Conservation (phyloP, 1,284 basidiomycete species). For the Ustilago bromivora region DNA sequence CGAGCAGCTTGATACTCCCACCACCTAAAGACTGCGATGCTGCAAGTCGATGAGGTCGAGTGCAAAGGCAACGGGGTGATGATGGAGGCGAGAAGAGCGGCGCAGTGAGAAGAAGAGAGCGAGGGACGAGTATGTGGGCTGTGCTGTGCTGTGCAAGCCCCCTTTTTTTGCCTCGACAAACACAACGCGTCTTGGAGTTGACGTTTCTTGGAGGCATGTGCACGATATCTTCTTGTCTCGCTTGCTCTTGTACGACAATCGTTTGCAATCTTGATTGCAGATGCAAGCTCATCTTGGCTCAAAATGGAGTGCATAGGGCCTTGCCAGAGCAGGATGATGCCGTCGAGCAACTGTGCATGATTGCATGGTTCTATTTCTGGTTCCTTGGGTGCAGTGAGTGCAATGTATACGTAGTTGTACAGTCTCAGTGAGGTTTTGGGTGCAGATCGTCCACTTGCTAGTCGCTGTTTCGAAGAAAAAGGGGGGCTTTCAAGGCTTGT, state of each 20-base stretch:
- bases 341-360: too few relatives aligned
- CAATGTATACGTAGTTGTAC: too few relatives aligned
- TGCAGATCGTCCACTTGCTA: too few relatives aligned
- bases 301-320: too few relatives aligned
- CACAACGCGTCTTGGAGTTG: not conserved
- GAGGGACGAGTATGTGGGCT: not conserved
- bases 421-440: too few relatives aligned
- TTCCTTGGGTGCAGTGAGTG: not conserved
- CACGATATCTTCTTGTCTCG: not conserved
- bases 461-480: too few relatives aligned
- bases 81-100: not conserved
- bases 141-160: not conserved
- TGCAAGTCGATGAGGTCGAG: not conserved
- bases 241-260: too few relatives aligned
- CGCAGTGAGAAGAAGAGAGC: not conserved
- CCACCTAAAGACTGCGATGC: not conserved
- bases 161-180: constrained; percentile 3
- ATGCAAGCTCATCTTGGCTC: too few relatives aligned
- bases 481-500: not conserved
- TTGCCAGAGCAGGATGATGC: too few relatives aligned
- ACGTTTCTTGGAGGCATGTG: not conserved
- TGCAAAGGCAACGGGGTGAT: not conserved
- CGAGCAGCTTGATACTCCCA: not conserved
- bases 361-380: too few relatives aligned
- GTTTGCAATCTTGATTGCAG: too few relatives aligned